Evolutionary conservation across 345 rosid species (phyloP).

Genomic region (Boechera retrofracta): DNA sequence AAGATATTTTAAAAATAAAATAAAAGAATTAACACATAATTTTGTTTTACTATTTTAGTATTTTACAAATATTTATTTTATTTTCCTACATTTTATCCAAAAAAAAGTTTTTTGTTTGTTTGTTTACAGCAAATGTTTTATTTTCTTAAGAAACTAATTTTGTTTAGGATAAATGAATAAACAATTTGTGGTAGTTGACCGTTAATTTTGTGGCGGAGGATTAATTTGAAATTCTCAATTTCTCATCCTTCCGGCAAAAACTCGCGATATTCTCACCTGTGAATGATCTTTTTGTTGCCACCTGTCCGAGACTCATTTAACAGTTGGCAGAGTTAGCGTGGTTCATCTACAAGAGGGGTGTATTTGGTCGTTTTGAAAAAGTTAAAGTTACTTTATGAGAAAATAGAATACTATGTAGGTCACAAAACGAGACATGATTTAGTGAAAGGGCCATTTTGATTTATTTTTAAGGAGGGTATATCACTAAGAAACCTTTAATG

Average conservation of each 20-base stretch:
- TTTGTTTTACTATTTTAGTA: too few relatives aligned
- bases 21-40: not conserved
- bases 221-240: constrained; percentile 8
- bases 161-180: constrained; percentile 13
- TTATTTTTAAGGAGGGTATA: too few relatives aligned
- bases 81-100: not conserved
- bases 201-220: constrained; percentile 51
- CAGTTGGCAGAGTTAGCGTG: constrained; percentile 1
- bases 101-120: too few relatives aligned
- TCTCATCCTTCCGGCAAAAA: not conserved
- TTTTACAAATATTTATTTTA: not conserved
- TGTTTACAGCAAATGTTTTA: not conserved
- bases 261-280: not conserved
- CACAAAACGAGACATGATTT: not conserved
- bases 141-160: not conserved
- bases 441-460: constrained; percentile 9
- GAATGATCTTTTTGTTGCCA: constrained; percentile 15
- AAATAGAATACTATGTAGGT: not conserved
- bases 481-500: not conserved
- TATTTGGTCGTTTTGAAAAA: not conserved
- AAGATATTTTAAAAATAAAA: too few relatives aligned
- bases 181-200: constrained; percentile 35
- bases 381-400: not conserved
- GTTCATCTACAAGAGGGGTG: not conserved
- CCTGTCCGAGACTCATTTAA: not conserved